phyloP scores from a whole-genome alignment of 2,329 filamentous ascomycete species.

The Curvularia lunata region DNA sequence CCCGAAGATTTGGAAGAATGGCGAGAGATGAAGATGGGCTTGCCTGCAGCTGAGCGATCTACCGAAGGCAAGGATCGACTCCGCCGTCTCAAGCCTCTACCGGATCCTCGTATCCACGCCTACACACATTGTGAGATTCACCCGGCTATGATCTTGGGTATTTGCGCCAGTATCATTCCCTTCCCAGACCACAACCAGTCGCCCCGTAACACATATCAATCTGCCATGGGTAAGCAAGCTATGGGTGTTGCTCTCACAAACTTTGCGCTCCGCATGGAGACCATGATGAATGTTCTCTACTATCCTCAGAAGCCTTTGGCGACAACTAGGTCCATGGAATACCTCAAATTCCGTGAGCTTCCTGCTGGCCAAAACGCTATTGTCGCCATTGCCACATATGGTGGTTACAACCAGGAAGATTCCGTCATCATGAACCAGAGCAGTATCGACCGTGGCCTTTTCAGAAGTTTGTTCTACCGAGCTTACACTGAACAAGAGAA shows the following conservation, averaged over 20 bases:
- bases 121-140: conserved; percentile 99
- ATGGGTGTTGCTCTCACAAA: conserved; percentile 99
- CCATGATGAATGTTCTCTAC: conserved; percentile 98
- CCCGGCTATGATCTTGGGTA: conserved; percentile 97
- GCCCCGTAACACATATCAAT: conserved; percentile 98
- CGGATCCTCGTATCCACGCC: conserved; percentile 85
- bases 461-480: conserved; percentile 97
- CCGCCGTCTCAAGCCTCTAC: conserved; percentile 83
- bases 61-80: conserved; percentile 77
- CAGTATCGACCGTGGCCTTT: conserved; percentile 95
- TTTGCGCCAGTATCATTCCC: conserved; percentile 98
- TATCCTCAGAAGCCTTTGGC: conserved; percentile 98
- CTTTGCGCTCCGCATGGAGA: conserved; percentile 96
- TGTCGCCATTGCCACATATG: conserved; percentile 96
- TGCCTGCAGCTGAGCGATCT: conserved; percentile 37
- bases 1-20: conserved; percentile 85
- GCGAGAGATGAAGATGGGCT: conserved; percentile 54
- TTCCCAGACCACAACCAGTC: conserved; percentile 99
- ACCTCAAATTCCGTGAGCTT: conserved; percentile 95
- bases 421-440: conserved; percentile 99
- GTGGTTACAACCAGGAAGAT: conserved; percentile 99
- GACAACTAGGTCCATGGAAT: conserved; percentile 97
- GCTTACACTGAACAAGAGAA: conserved; percentile 98
- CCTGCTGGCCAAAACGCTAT: conserved; percentile 98
- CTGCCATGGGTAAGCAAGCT: conserved; percentile 99